Conservation (phyloP, 1,139 yeast genomes). For the Suhomyces panamericanus region DNA sequence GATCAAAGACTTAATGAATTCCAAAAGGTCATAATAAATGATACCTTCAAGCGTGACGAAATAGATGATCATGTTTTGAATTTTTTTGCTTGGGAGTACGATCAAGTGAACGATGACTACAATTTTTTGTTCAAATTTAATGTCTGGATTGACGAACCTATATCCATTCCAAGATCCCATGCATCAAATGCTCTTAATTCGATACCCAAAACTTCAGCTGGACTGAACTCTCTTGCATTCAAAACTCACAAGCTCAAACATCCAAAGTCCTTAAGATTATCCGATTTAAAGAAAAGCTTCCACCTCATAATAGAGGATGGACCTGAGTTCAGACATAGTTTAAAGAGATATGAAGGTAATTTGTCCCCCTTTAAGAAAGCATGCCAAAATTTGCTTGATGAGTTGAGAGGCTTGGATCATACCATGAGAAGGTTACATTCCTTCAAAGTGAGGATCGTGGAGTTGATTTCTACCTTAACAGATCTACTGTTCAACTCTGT, state of each 20-base stretch:
- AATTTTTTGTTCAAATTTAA: conserved; percentile 29
- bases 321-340: conserved; percentile 64
- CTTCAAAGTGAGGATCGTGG: conserved; percentile 27
- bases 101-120: conserved; percentile 19
- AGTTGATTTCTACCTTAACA: conserved; percentile 23
- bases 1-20: conserved; percentile 19
- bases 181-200: background rate
- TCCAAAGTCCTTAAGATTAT: conserved; percentile 8
- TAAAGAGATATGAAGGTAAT: conserved; percentile 54
- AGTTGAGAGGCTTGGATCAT: conserved; percentile 32
- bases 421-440: conserved; percentile 20
- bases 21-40: conserved; percentile 36
- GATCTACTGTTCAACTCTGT: conserved; percentile 20
- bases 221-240: background rate
- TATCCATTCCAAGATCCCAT: no score
- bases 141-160: conserved; percentile 29
- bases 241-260: background rate
- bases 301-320: conserved; percentile 61
- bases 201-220: background rate
- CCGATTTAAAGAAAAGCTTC: conserved; percentile 21
- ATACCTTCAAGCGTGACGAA: conserved; percentile 22
- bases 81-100: conserved; percentile 33
- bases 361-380: conserved; percentile 50
- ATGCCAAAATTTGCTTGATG: conserved; percentile 36
- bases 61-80: conserved; percentile 26